Conservation (phyloP, 225 moss, liverwort and hornwort species). For the Anthoceros angustus region DNA sequence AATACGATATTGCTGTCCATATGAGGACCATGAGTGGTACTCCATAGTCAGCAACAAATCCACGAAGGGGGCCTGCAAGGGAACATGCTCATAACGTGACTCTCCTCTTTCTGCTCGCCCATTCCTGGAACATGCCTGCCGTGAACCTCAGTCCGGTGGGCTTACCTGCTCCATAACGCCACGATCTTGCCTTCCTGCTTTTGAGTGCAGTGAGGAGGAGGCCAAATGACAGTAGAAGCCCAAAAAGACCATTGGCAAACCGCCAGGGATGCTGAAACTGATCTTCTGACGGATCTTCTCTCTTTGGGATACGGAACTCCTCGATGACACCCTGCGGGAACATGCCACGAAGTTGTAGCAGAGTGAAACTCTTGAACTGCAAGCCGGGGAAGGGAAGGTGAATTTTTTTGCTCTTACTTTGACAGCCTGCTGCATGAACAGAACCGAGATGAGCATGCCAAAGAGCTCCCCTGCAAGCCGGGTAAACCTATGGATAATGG, state of each 20-base stretch:
- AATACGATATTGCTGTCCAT: conserved; percentile 60
- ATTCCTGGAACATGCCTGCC: not conserved
- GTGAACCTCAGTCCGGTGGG: not conserved
- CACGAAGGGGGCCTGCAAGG: conserved; percentile 24
- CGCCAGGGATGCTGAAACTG: conserved; percentile 44
- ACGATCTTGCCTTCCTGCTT: conserved; percentile 46
- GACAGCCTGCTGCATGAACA: conserved; percentile 61
- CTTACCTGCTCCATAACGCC: conserved; percentile 47
- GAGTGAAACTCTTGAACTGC: no score
- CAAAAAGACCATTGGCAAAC: conserved; percentile 66
- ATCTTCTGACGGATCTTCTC: conserved; percentile 25
- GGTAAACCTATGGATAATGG: conserved; percentile 60
- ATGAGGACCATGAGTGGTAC: conserved; percentile 49
- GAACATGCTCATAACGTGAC: no score
- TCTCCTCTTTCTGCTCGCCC: not conserved
- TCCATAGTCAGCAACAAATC: conserved; percentile 54
- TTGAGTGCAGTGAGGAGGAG: conserved; percentile 52
- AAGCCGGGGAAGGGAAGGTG: not conserved
- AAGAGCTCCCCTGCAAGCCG: conserved; percentile 72
- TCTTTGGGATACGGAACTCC: conserved; percentile 37
- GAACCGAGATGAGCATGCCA: conserved; percentile 59
- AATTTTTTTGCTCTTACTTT: conserved; percentile 21
- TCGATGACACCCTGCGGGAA: conserved; percentile 39
- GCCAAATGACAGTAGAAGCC: conserved; percentile 56
- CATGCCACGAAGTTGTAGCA: no score